phyloP scores from a whole-genome alignment of 1,284 basidiomycete genomes.

The Cerioporus squamosus region DNA sequence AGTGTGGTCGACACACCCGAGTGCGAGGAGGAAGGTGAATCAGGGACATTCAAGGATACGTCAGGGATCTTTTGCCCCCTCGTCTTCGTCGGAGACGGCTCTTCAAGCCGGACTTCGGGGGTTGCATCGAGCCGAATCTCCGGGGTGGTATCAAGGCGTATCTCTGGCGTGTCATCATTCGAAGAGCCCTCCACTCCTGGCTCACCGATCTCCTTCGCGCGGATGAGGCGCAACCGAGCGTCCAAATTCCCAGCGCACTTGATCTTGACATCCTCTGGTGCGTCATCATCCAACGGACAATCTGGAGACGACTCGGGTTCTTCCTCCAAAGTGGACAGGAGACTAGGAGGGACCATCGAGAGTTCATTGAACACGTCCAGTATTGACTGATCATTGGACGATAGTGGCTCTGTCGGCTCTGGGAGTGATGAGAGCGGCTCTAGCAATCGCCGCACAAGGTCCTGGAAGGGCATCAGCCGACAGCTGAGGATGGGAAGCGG shows the following conservation, averaged over 20 bases:
- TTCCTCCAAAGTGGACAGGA: conserved; percentile 56
- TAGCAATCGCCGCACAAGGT: conserved; percentile 67
- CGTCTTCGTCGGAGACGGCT: conserved; percentile 18
- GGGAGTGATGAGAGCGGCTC: conserved; percentile 55
- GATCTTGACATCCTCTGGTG: conserved; percentile 53
- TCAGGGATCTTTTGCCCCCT: conserved; percentile 31
- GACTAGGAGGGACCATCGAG: conserved; percentile 54
- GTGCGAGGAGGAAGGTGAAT: conserved; percentile 32
- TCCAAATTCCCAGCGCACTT: conserved; percentile 56
- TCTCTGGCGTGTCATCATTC: conserved; percentile 53
- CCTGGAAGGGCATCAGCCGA: conserved; percentile 44
- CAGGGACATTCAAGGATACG: conserved; percentile 36
- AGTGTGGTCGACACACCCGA: conserved; percentile 49
- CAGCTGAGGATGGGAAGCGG: background rate
- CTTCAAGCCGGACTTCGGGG: conserved; percentile 26
- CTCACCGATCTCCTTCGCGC: conserved; percentile 32
- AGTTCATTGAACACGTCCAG: conserved; percentile 59
- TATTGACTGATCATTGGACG: conserved; percentile 52
- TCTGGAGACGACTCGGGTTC: conserved; percentile 48
- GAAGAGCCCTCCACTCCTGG: conserved; percentile 11
- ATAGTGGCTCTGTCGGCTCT: conserved; percentile 47
- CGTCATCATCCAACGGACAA: conserved; percentile 61
- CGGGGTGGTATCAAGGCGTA: conserved; percentile 42
- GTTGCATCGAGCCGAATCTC: conserved; percentile 51
- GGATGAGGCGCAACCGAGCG: conserved; percentile 52